Conservation (phyloP, 225 moss, liverwort and hornwort genomes). For the Bryoerythrophyllum caledonicum region DNA sequence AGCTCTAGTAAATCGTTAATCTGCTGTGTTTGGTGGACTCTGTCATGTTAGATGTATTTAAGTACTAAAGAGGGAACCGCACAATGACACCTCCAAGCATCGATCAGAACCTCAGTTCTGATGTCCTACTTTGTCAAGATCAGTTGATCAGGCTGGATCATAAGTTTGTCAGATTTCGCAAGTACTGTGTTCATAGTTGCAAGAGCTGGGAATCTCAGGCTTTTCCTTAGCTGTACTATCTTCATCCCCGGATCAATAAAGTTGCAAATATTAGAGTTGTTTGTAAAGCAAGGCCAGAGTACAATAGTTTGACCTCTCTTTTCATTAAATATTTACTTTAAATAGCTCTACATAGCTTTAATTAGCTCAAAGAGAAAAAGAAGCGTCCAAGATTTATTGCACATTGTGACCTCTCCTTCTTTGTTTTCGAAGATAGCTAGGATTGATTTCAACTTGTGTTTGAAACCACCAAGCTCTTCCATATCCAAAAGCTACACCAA, state of each 20-base stretch:
- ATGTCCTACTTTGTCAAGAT: not conserved
- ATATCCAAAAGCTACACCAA: too few species aligned
- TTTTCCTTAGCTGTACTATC: conserved; percentile 8
- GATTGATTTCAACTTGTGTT: too few species aligned
- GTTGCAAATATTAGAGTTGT: not conserved
- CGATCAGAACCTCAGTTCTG: conserved; percentile 6
- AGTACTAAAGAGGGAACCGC: conserved; percentile 18
- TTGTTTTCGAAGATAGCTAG: too few species aligned
- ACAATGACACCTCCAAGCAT: conserved; percentile 28
- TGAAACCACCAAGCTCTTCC: too few species aligned
- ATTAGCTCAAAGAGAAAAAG: too few species aligned
- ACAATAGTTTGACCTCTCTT: too few species aligned
- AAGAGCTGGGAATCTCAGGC: conserved; percentile 10
- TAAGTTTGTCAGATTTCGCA: not conserved
- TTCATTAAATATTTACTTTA: too few species aligned
- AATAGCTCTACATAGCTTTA: too few species aligned
- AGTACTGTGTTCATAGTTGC: conserved; percentile 20
- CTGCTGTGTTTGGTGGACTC: conserved; percentile 12
- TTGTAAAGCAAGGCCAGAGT: too few species aligned
- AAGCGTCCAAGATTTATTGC: too few species aligned
- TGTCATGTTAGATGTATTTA: conserved; percentile 3
- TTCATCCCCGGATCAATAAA: conserved; percentile 20
- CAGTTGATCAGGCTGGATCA: not conserved
- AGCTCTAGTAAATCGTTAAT: not conserved
- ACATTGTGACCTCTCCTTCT: too few species aligned